Evolutionary conservation across 2,329 filamentous ascomycete species (phyloP).

Genomic region (Cercospora janseana): DNA sequence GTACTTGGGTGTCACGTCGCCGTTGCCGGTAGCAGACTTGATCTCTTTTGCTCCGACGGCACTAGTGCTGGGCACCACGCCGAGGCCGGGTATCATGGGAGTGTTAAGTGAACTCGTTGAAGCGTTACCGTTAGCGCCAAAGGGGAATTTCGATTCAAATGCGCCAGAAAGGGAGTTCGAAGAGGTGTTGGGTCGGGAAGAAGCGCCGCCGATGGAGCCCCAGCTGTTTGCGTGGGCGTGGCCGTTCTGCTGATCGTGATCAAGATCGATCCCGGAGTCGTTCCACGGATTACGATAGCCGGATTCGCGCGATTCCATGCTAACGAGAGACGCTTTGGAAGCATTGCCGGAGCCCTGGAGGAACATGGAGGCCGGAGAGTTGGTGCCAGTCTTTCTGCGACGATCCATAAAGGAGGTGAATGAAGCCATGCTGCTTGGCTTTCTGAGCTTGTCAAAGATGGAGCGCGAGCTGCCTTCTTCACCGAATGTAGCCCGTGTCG

Average conservation of each 20-base stretch:
- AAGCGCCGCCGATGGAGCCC: constrained; percentile 43
- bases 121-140: constrained; percentile 49
- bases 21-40: constrained; percentile 25
- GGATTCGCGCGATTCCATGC: constrained; percentile 91
- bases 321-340: constrained; percentile 93
- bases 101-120: constrained; percentile 41
- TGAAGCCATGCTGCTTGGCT: constrained; percentile 90
- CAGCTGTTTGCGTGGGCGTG: constrained; percentile 47
- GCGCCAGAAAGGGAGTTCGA: constrained; percentile 62
- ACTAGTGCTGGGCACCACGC: constrained; percentile 30
- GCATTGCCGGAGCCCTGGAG: constrained; percentile 82
- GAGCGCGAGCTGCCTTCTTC: constrained; percentile 77
- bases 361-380: constrained; percentile 72
- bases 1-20: constrained; percentile 40
- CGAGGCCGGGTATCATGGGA: constrained; percentile 41
- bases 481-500: constrained; percentile 75
- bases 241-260: constrained; percentile 63
- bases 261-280: constrained; percentile 92
- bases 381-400: constrained; percentile 88
- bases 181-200: constrained; percentile 63
- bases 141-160: constrained; percentile 65
- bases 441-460: constrained; percentile 87
- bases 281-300: constrained; percentile 98
- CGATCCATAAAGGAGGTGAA: constrained; percentile 94
- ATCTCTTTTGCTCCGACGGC: constrained; percentile 20